phyloP scores from a whole-genome alignment of 2,329 filamentous ascomycete species.

The Aspergillus nomiae region DNA sequence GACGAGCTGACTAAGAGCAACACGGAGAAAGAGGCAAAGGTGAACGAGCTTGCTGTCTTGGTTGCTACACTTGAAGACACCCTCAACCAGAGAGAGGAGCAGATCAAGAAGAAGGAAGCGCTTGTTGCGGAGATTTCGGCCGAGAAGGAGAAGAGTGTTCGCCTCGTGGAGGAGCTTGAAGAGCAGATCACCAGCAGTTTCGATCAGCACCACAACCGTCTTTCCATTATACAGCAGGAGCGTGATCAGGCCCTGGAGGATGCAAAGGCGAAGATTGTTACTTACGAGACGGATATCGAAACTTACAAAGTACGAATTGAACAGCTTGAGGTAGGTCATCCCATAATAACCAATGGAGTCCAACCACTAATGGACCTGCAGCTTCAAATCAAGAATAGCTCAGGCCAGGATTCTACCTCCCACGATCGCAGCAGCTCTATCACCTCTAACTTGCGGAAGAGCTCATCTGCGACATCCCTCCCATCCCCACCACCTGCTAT shows the following conservation, averaged over 20 bases:
- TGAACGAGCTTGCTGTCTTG: constrained; percentile 56
- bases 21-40: constrained; percentile 53
- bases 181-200: constrained; percentile 95
- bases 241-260: constrained; percentile 77
- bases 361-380: constrained; percentile 24
- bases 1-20: constrained; percentile 43
- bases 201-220: constrained; percentile 89
- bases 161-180: constrained; percentile 92
- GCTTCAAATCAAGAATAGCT: constrained; percentile 47
- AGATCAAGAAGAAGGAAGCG: constrained; percentile 49
- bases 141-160: constrained; percentile 86
- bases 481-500: constrained; percentile 95
- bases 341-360: neutral
- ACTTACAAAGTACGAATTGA: constrained; percentile 57
- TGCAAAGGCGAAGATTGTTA: constrained; percentile 64
- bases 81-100: constrained; percentile 45
- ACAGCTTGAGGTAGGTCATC: constrained; percentile 68
- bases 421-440: constrained; percentile 61
- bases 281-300: constrained; percentile 70
- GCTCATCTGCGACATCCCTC: constrained; percentile 75
- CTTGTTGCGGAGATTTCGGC: constrained; percentile 54
- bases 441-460: constrained; percentile 78
- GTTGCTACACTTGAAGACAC: constrained; percentile 51
- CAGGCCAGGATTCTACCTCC: constrained; percentile 33
- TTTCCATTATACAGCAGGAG: constrained; percentile 79